A percentile compares a stretch with the other conserved stretches of the same genome.
Conservation (phyloP, 78 protist species). For the Neovahlkampfia damariscottae region DNA sequence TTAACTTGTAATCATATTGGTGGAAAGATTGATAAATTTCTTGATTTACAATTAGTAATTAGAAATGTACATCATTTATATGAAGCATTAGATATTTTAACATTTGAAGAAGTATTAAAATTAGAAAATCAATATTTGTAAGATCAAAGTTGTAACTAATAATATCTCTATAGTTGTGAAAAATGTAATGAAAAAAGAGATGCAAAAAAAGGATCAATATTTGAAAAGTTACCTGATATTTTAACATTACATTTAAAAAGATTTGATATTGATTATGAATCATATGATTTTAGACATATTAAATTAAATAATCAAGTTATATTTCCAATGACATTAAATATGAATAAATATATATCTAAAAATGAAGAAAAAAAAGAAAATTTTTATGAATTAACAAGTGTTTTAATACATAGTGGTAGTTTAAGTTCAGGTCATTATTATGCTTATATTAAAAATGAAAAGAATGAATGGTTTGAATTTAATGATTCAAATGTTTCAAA, state of each 20-base stretch:
- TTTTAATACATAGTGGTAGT: conserved; percentile 47
- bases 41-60: neutral
- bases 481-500: conserved; percentile 29
- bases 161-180: conserved; percentile 23
- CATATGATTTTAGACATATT: conserved; percentile 35
- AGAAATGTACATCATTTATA: neutral
- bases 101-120: conserved; percentile 9
- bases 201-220: conserved; percentile 16
- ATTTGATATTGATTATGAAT: conserved; percentile 32
- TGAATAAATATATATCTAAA: conserved; percentile 4
- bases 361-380: neutral
- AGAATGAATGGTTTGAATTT: conserved; percentile 27
- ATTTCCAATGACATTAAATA: conserved; percentile 22
- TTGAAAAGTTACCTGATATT: conserved; percentile 26
- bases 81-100: conserved; percentile 34
- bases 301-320: conserved; percentile 27
- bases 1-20: neutral
- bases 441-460: conserved; percentile 25
- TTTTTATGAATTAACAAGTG: conserved; percentile 37
- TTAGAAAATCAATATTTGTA: conserved; percentile 24
- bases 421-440: conserved; percentile 50
- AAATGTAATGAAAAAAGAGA: conserved; percentile 11
- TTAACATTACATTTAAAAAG: conserved; percentile 49
- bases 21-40: conserved; percentile 1
- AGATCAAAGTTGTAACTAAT: neutral